phyloP scores from a whole-genome alignment of 2,329 filamentous ascomycete genomes.

The Talaromyces piceae region DNA sequence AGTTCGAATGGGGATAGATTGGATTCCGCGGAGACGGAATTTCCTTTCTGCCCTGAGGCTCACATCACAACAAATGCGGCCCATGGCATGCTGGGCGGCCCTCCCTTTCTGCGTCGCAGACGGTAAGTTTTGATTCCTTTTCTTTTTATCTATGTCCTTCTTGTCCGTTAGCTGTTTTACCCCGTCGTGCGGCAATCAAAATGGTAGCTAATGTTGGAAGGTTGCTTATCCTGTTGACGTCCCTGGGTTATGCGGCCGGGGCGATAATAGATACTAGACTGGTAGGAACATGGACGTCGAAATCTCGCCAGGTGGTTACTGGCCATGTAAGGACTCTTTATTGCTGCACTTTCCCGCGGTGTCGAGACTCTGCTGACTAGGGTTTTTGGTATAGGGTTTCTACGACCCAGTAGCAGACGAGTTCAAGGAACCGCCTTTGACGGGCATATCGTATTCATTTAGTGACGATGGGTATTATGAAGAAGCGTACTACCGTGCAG shows the following conservation, averaged over 20 bases:
- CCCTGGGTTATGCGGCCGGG: constrained; percentile 32
- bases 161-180: no score
- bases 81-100: neutral
- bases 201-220: constrained; percentile 20
- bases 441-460: constrained; percentile 69
- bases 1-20: constrained; percentile 5
- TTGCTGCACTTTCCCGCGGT: no score
- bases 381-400: constrained; percentile 49
- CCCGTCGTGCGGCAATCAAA: constrained; percentile 1
- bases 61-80: constrained; percentile 2
- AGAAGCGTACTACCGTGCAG: constrained; percentile 60
- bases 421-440: constrained; percentile 57
- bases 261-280: constrained; percentile 43
- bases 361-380: constrained; percentile 4
- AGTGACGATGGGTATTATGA: constrained; percentile 61
- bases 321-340: constrained; percentile 57
- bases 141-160: constrained; percentile 9
- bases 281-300: constrained; percentile 66
- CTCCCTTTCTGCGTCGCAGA: neutral
- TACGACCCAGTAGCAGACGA: constrained; percentile 60
- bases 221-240: constrained; percentile 23
- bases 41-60: constrained; percentile 1
- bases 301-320: constrained; percentile 61
- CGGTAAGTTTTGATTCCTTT: constrained; percentile 2
- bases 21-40: constrained; percentile 9